Percentiles rank a stretch among this genome's conserved stretches.
These are phyloP conservation scores for Elsinoe australis DNA, from an alignment of 2,329 filamentous ascomycete genomes.

Conservation along the genomic window DNA sequence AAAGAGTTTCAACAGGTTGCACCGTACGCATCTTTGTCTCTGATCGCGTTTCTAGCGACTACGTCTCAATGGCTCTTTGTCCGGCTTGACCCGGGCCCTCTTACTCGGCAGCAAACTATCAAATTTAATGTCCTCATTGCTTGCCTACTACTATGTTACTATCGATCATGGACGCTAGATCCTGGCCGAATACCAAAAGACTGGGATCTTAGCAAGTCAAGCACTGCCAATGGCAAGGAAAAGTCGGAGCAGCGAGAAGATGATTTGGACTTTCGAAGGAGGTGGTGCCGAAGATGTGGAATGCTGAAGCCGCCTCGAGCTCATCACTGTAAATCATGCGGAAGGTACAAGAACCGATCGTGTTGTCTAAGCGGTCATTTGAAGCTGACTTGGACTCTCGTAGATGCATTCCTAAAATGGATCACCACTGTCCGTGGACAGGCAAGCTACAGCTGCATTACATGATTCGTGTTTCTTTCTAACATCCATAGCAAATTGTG, in stretches of 20 bases:
- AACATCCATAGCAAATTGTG: slow-evolving; percentile 69
- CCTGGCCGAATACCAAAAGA: slow-evolving; percentile 47
- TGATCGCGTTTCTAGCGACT: slow-evolving; percentile 65
- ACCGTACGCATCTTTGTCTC: slow-evolving; percentile 29
- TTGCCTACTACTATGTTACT: slow-evolving; percentile 63
- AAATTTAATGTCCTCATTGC: slow-evolving; percentile 59
- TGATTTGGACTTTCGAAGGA: slow-evolving; percentile 29
- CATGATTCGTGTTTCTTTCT: no score
- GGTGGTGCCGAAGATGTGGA: slow-evolving; percentile 71
- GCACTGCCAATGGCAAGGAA: slow-evolving; percentile 18
- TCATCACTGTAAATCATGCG: slow-evolving; percentile 74
- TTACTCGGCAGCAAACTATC: slow-evolving; percentile 49
- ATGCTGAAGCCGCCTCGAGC: slow-evolving; percentile 67
- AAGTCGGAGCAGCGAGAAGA: slow-evolving; percentile 20
- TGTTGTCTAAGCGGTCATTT: no score
- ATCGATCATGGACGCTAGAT: slow-evolving; percentile 52
- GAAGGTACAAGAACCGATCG: slow-evolving; percentile 40
- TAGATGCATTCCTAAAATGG: slow-evolving; percentile 64
- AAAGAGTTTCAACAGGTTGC: slow-evolving; percentile 15
- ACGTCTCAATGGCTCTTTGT: slow-evolving; percentile 64
- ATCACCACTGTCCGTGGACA: slow-evolving; percentile 84
- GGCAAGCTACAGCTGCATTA: slow-evolving; percentile 32
- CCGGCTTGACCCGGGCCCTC: slow-evolving; percentile 50
- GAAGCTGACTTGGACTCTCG: slow-evolving; percentile 1
- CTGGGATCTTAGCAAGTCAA: slow-evolving; percentile 29